Base-by-base conservation (phyloP, 2,329 filamentous ascomycete species). In the Dactylellina parvicollis region DNA sequence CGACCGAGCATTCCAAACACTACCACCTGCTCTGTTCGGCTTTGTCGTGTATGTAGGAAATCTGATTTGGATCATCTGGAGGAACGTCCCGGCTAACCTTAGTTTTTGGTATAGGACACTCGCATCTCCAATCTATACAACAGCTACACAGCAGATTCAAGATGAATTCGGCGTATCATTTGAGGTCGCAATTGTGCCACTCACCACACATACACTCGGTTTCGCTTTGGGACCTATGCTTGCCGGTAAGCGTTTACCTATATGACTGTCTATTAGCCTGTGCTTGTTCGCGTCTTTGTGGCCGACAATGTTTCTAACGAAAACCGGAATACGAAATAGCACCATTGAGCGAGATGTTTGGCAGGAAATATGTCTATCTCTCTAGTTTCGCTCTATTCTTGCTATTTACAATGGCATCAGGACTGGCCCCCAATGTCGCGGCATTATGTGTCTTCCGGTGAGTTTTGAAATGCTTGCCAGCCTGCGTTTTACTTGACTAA, bases 21-120 rank as follows among this genome's bases (percentile, higher is more conserved):
- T 78, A 3, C 76, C 79, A 5, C 79, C 81, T 7, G 80, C 78
- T 5, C 61, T 80, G 1, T 78, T 81, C 12, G 78, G 79, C 1
- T 82, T 81, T 54, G 77, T 78, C 1, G 79, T 82, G 78, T 81
- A 76, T 77, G 79, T 75, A 55, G 79, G 36, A 14, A 16, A 20
- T 60, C 14, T 9, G n/a, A 24, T 47, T 36, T 4, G 4, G n/a
- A 24, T 12, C 3, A 28, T 32, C 12, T 4, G 12, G 18, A 4
- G 10, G 16, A 14, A 38, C 12, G 18, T 10, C 28, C 12, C 20
- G 42, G 24, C 38, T 52, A 34, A 50, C 40, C 22, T 46, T 67
- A 44, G 70, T 34, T 32, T 3, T 12, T 44, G 14, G n/a, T 18
- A 46, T 55, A 77, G 76, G 2, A 76, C 76, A 20, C 46, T 76